Evolutionary conservation across 768 basidiomycete genomes (phyloP), one percentile per base, ranked within the genome.

Genomic region (Cyathus striatus): DNA sequence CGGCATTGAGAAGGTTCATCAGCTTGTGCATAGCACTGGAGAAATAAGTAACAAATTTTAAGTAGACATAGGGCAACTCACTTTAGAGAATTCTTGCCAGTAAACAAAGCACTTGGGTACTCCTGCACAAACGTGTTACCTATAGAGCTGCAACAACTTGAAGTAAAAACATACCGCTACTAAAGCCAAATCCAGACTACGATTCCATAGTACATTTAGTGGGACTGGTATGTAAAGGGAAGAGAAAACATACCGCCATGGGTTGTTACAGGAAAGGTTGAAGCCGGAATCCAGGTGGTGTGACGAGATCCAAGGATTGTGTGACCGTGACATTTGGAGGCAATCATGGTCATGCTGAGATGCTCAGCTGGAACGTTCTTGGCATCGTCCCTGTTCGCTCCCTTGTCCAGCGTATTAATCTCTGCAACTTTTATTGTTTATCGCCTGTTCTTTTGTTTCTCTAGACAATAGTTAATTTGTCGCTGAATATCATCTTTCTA

Each of bases 31-130:
- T 94, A 96, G 65, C 93, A 97, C 89, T 94, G 47, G 18, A 46
- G 7, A 37, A 5, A 14, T 14, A 7, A 20, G 23, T 22, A 45
- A 39, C 57, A 30, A 16, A 18, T 25, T 22, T 38, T n/a, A 23
- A 23, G n/a, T 10, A 9, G n/a, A 22, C 38, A 39, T 21, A 50
- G 42, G 38, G 13, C 20, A 2, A 37, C 41, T 55, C 45, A 84
- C 86, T 58, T 83, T 86, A 51, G 81, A 73, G 66, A 90, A 87
- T 62, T 93, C 89, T 57, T 93, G 91, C 91, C 92, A 95, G 67
- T 85, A 90, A 10, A 79, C 72, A 63, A 93, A 93, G 65, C 93
- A 96, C 55, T 89, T 77, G 48, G 88, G 80, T 50, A 80, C 81
- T 53, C 90, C 90, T 92, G 42, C 13, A 45, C 26, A 42, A 36